Conservation (phyloP, 1,139 yeast species). For the Debaryomyces psychrophilus region DNA sequence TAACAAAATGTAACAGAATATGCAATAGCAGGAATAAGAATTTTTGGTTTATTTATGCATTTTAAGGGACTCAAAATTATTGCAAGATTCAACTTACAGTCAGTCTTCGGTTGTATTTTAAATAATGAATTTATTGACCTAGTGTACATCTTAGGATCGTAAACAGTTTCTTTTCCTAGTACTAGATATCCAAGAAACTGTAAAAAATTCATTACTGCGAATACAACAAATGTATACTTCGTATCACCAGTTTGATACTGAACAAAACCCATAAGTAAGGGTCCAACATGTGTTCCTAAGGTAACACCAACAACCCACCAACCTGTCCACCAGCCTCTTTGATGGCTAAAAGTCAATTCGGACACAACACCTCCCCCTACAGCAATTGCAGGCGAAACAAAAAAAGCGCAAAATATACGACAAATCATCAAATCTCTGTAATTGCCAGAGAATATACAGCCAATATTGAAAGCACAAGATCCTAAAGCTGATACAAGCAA, state of each 20-base stretch:
- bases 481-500: slow-evolving; percentile 20
- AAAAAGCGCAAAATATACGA: slow-evolving; percentile 22
- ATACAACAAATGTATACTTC: slow-evolving; percentile 20
- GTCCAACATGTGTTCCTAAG: slow-evolving; percentile 26
- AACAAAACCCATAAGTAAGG: slow-evolving; percentile 27
- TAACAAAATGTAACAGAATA: slow-evolving; percentile 21
- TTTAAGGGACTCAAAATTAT: slow-evolving; percentile 18
- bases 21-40: slow-evolving; percentile 21
- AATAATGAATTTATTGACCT: neutral
- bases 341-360: slow-evolving; percentile 25
- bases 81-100: slow-evolving; percentile 10
- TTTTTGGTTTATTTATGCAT: slow-evolving; percentile 15
- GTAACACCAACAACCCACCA: slow-evolving; percentile 25
- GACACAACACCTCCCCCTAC: slow-evolving; percentile 24
- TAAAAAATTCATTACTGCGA: slow-evolving; percentile 20
- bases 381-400: slow-evolving; percentile 24
- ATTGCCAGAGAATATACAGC: slow-evolving; percentile 19
- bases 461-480: slow-evolving; percentile 21
- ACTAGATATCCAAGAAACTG: slow-evolving; percentile 21
- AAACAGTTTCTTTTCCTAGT: slow-evolving; percentile 24
- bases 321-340: slow-evolving; percentile 26
- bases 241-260: slow-evolving; percentile 18
- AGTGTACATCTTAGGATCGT: slow-evolving; percentile 10
- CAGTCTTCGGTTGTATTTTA: slow-evolving; percentile 11
- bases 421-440: slow-evolving; percentile 22